These are phyloP conservation scores for Botrytis paeoniae DNA, from an alignment of 2,329 filamentous ascomycete species.

Conservation along the genomic window DNA sequence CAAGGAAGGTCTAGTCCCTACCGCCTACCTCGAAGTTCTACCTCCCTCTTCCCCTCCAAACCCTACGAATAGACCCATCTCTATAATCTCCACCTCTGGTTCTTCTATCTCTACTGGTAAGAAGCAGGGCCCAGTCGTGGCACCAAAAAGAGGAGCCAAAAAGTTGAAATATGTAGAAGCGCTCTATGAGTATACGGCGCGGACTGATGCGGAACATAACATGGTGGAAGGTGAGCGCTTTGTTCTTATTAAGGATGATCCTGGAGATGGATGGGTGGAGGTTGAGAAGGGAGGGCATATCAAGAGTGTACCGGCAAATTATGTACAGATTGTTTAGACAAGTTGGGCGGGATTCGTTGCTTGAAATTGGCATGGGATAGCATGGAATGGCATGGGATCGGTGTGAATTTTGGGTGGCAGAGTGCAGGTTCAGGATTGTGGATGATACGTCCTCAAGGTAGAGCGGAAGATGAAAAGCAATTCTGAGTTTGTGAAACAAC, in stretches of 20 bases:
- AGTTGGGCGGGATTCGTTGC: conserved; percentile 7
- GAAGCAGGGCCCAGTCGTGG: conserved; percentile 60
- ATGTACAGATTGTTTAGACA: conserved; percentile 60
- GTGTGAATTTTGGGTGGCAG: not conserved
- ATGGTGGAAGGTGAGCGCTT: conserved; percentile 92
- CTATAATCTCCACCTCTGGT: conserved; percentile 74
- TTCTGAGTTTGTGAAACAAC: not conserved
- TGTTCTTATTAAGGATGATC: conserved; percentile 82
- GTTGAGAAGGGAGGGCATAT: conserved; percentile 86
- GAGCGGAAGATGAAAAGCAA: not conserved
- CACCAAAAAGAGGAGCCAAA: conserved; percentile 86
- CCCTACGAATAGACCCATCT: conserved; percentile 54
- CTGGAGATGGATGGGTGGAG: conserved; percentile 94
- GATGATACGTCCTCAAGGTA: not conserved
- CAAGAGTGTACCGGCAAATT: conserved; percentile 90
- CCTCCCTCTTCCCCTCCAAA: conserved; percentile 44
- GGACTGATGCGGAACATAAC: conserved; percentile 80
- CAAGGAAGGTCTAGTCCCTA: conserved; percentile 81
- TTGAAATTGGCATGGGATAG: not conserved
- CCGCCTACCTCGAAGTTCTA: conserved; percentile 74
- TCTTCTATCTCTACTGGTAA: conserved; percentile 55
- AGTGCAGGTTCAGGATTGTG: too few species aligned
- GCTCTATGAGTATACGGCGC: conserved; percentile 84
- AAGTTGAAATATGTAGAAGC: conserved; percentile 92
- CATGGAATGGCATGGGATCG: not conserved